phyloP scores from a whole-genome alignment of 768 basidiomycete genomes.

The Leccinum variicolor region DNA sequence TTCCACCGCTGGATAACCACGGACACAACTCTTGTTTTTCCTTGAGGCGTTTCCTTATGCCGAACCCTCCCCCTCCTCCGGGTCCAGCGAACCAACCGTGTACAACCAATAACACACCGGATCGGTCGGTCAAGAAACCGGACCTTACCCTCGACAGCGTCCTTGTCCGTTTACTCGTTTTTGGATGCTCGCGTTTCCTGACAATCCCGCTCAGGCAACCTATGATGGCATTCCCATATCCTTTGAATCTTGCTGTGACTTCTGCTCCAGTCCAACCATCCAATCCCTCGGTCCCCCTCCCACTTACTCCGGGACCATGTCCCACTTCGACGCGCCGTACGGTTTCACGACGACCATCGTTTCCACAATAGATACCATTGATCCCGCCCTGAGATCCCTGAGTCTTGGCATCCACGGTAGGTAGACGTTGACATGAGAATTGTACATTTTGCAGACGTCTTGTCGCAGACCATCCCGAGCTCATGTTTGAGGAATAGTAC shows the following conservation, averaged over 20 bases:
- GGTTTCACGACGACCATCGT: conserved; percentile 56
- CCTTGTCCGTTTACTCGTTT: conserved; percentile 7
- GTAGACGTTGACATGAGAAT: conserved; percentile 11
- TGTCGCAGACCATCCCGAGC: conserved; percentile 59
- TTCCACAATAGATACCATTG: conserved; percentile 47
- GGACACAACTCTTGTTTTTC: conserved; percentile 17
- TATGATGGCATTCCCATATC: conserved; percentile 25
- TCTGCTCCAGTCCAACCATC: conserved; percentile 29
- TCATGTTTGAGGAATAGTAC: conserved; percentile 63
- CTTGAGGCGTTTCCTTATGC: conserved; percentile 19
- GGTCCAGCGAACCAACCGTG: background rate
- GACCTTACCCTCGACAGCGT: background rate
- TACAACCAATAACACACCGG: background rate
- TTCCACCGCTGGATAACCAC: conserved; percentile 24
- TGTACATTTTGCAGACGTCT: conserved; percentile 6
- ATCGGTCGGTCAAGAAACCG: conserved; percentile 5
- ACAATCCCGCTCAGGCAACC: conserved; percentile 5
- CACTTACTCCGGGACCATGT: conserved; percentile 33
- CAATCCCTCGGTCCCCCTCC: conserved; percentile 37
- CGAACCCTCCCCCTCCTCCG: background rate
- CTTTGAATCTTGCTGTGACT: conserved; percentile 44
- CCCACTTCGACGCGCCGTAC: conserved; percentile 14
- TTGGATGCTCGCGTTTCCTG: background rate
- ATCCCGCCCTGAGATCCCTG: conserved; percentile 52
- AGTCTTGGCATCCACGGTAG: conserved; percentile 73